phyloP scores from a whole-genome alignment of 345 rosid species.

The Salix koriyanagi region DNA sequence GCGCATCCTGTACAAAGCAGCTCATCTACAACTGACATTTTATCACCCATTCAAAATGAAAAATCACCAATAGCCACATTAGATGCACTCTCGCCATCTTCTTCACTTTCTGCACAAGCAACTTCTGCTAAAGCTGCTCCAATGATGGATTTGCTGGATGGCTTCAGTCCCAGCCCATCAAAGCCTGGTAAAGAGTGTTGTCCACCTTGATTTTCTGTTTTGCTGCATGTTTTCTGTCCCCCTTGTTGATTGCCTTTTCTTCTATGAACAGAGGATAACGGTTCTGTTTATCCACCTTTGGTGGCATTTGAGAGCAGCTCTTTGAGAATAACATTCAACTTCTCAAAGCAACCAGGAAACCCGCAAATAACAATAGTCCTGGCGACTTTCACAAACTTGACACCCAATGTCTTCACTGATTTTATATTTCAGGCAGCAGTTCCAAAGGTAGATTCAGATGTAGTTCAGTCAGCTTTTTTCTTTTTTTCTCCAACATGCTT shows the following conservation, averaged over 20 bases:
- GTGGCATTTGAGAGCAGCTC: slow-evolving; percentile 83
- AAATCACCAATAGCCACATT: slow-evolving; percentile 35
- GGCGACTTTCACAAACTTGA: slow-evolving; percentile 76
- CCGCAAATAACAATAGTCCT: slow-evolving; percentile 58
- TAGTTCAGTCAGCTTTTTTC: neutral
- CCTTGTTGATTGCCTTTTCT: slow-evolving; percentile 15
- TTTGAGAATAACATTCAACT: slow-evolving; percentile 68
- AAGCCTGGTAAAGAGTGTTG: slow-evolving; percentile 47
- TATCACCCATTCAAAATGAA: slow-evolving; percentile 47
- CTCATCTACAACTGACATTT: slow-evolving; percentile 52
- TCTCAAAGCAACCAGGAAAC: slow-evolving; percentile 73
- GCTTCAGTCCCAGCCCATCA: slow-evolving; percentile 57
- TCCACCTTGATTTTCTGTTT: slow-evolving; percentile 10
- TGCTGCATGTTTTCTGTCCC: slow-evolving; percentile 9
- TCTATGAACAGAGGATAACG: slow-evolving; percentile 59
- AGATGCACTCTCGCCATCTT: slow-evolving; percentile 48
- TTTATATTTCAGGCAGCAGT: slow-evolving; percentile 97
- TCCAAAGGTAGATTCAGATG: slow-evolving; percentile 67
- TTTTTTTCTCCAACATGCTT: neutral
- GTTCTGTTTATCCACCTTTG: slow-evolving; percentile 64
- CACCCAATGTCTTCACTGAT: slow-evolving; percentile 57
- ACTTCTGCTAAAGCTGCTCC: slow-evolving; percentile 45
- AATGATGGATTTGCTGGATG: slow-evolving; percentile 81
- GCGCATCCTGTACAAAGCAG: slow-evolving; percentile 50
- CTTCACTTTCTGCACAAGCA: slow-evolving; percentile 35